Percentiles rank a stretch among this genome's conserved stretches.
phyloP scores from a whole-genome alignment of 2,329 filamentous ascomycete genomes.

The Dactylonectria estremocensis region DNA sequence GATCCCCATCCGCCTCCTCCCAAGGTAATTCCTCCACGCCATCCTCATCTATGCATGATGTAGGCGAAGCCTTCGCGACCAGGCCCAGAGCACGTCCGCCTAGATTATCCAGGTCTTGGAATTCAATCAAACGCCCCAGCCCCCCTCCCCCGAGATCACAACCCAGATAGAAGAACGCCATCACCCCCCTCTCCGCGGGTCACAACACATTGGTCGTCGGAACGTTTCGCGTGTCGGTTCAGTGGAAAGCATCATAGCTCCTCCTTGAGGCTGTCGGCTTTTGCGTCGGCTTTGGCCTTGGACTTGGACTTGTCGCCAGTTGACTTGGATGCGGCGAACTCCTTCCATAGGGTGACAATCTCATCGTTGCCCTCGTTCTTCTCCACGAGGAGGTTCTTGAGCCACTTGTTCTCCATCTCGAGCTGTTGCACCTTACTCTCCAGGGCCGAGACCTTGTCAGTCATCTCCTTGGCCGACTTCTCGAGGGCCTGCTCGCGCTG shows the following conservation, averaged over 20 bases:
- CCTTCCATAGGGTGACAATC: constrained; percentile 66
- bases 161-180: constrained; percentile 47
- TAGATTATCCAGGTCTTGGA: constrained; percentile 38
- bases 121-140: constrained; percentile 45
- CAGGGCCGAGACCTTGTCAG: constrained; percentile 81
- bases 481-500: constrained; percentile 91
- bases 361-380: constrained; percentile 79
- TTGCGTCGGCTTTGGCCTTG: constrained; percentile 38
- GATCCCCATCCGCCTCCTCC: constrained; percentile 30
- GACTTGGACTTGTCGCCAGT: constrained; percentile 51
- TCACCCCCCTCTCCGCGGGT: constrained; percentile 38
- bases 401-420: constrained; percentile 88
- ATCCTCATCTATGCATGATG: constrained; percentile 32
- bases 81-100: constrained; percentile 33
- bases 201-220: constrained; percentile 33
- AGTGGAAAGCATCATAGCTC: constrained; percentile 40
- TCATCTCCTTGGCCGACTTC: constrained; percentile 85
- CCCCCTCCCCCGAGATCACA: constrained; percentile 30
- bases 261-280: constrained; percentile 46
- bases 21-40: constrained; percentile 26
- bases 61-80: constrained; percentile 38
- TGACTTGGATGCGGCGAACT: constrained; percentile 59
- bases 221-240: constrained; percentile 31
- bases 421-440: constrained; percentile 82
- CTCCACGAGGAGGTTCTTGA: constrained; percentile 85